A percentile compares a stretch with the other conserved stretches of the same genome.
phyloP scores from a whole-genome alignment of 83 land plant genomes.

The Picea abies region DNA sequence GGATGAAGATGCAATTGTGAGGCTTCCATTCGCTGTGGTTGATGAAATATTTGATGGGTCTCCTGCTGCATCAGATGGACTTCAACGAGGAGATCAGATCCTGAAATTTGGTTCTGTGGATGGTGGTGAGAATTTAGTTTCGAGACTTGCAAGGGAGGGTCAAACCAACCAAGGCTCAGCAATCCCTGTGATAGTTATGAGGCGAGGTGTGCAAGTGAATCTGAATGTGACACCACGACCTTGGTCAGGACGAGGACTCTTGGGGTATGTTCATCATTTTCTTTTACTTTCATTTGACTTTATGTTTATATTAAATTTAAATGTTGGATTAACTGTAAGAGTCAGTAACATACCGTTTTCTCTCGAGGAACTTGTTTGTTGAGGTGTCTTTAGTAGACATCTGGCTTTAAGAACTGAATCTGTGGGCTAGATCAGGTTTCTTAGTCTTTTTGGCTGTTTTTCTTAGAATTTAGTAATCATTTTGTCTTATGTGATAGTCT shows the following conservation, averaged over 20 bases:
- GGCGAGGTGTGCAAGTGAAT: constrained; percentile 54
- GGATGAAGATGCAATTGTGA: constrained; percentile 31
- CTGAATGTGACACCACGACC: constrained; percentile 65
- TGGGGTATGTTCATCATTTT: constrained; percentile 49
- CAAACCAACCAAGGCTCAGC: constrained; percentile 45
- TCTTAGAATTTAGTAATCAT: neutral
- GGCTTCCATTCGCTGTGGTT: constrained; percentile 70
- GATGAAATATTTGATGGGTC: constrained; percentile 79
- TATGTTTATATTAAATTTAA: neutral
- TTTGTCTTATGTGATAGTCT: neutral
- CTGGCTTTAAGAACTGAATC: neutral
- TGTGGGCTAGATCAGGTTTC: neutral
- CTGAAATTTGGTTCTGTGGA: constrained; percentile 75
- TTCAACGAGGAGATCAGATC: constrained; percentile 75
- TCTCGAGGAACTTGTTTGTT: neutral
- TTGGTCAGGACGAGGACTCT: constrained; percentile 76
- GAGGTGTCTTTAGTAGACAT: too few relatives aligned
- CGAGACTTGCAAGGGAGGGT: constrained; percentile 62
- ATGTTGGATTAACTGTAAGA: neutral
- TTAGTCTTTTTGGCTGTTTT: neutral
- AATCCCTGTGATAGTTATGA: constrained; percentile 40
- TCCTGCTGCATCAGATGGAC: constrained; percentile 72
- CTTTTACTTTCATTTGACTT: neutral
- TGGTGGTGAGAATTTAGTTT: constrained; percentile 42
- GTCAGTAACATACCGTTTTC: too few relatives aligned